Base-by-base conservation (phyloP, 495 filamentous ascomycete genomes). In the Xylaria telfairii region DNA sequence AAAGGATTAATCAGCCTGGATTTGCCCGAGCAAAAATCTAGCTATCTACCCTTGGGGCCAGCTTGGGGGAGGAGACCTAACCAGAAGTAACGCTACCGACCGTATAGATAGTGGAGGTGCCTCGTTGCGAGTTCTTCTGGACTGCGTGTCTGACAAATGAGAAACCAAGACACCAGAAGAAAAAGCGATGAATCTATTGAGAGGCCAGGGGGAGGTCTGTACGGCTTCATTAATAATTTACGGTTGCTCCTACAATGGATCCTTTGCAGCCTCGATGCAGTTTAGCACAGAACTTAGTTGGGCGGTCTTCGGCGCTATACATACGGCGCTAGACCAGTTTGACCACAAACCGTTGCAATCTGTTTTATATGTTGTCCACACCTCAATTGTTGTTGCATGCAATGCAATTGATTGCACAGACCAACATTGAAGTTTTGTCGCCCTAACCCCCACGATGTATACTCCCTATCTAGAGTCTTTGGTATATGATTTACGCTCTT, bases 61-160 rank as follows among this genome's bases (percentile, higher is more conserved):
- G 17, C 42, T 46, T 10, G 15, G 42, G 9, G 28, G 49, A 24
- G n/a, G n/a, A 60, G 21, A 24, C 66, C 41, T 37, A n/a, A 28
- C 44, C 41, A 57, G 63, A 53, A 32, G 2, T 13, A 3, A 67
- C 34, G 17, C 26, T 17, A 68, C 44, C 7, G 26, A 24, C 34
- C 51, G 41, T 61, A 13, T 49, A 7, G 57, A 32, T 30, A 44
- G 56, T 62, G 67, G 67, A 69, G 67, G 47, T 28, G 42, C 28
- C 24, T 53, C 13, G 44, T 65, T 37, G 28, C n/a, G 47, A 61
- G 28, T 56, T 63, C 68, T 46, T 60, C 66, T 17, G 32, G 53
- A 49, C 72, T 47, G 70, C 61, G 69, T 65, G 74, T 74, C 74
- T 76, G 74, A 75, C 76, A 75, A 78, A 78, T 78, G 68, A 56